phyloP scores from a whole-genome alignment of 371 early-diverging fungal genomes.

The Phascolomyces articulosus region DNA sequence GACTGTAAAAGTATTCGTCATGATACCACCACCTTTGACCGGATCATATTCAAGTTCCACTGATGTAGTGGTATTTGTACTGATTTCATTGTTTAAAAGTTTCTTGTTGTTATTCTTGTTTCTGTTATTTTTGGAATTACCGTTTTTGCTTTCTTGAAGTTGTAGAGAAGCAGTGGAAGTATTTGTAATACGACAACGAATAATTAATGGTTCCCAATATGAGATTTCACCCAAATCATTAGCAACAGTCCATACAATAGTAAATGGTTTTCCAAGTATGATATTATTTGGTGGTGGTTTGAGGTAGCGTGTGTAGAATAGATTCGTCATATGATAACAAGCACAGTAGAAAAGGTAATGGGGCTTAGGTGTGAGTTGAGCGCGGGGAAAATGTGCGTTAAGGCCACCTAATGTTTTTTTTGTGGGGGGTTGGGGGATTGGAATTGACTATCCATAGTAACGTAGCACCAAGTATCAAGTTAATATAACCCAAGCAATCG shows the following conservation, averaged over 20 bases:
- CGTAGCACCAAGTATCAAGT: not conserved
- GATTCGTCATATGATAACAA: not conserved
- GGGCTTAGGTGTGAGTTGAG: no score
- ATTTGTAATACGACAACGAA: conserved; percentile 11
- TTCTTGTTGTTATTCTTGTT: not conserved
- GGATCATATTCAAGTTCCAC: conserved; percentile 31
- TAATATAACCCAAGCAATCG: no score
- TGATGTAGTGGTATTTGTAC: no score
- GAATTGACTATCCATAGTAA: not conserved
- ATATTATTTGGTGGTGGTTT: conserved; percentile 42
- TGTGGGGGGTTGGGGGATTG: no score
- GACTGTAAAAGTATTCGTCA: conserved; percentile 25
- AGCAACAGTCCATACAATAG: conserved; percentile 47
- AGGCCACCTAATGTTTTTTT: not conserved
- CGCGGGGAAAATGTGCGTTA: not conserved
- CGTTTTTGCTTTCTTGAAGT: not conserved
- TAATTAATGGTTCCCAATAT: conserved; percentile 28
- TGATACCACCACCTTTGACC: conserved; percentile 34
- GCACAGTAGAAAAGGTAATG: no score
- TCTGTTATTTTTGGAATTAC: no score
- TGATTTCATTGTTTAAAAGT: not conserved
- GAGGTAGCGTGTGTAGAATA: conserved; percentile 43
- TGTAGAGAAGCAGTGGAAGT: not conserved
- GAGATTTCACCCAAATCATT: conserved; percentile 49
- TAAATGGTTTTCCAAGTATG: conserved; percentile 36